Percentiles rank a stretch among this genome's conserved stretches.
Evolutionary conservation across 2,329 filamentous ascomycete species (phyloP).

Genomic region (Paradendryphiella salina): DNA sequence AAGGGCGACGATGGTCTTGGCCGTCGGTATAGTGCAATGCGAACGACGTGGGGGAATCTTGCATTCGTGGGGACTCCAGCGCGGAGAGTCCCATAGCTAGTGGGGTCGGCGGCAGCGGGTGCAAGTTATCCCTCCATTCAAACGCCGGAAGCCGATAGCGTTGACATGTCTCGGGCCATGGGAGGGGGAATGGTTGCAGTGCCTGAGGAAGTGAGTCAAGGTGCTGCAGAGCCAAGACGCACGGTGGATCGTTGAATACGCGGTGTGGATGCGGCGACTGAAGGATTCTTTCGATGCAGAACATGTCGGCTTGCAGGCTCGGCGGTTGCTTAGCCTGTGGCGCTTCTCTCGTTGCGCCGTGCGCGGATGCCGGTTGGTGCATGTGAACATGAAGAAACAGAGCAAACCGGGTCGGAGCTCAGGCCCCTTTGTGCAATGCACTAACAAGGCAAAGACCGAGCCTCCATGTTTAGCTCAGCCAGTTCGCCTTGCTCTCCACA

Average conservation of each 20-base stretch:
- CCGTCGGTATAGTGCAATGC: slow-evolving; percentile 11
- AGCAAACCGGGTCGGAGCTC: background rate
- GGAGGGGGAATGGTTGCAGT: background rate
- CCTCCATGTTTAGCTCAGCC: background rate
- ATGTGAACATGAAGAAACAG: background rate
- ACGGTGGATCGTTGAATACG: background rate
- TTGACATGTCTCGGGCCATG: background rate
- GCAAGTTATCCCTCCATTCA: slow-evolving; percentile 30
- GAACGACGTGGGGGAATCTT: slow-evolving; percentile 20
- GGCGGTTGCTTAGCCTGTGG: background rate
- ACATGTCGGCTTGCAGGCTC: no score
- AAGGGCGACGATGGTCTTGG: background rate
- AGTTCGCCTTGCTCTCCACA: slow-evolving; percentile 4
- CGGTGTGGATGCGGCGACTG: background rate
- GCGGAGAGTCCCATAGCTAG: slow-evolving; percentile 5
- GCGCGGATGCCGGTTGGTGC: background rate
- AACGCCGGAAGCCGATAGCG: slow-evolving; percentile 12
- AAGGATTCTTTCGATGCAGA: background rate
- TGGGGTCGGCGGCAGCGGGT: slow-evolving; percentile 18
- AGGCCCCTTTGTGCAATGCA: background rate
- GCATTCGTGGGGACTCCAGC: slow-evolving; percentile 21
- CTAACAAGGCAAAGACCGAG: slow-evolving; percentile 11
- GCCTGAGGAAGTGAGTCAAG: background rate
- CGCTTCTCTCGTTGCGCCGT: background rate
- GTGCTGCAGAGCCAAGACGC: no score